Percentiles rank a stretch among this genome's conserved stretches.
phyloP scores from a whole-genome alignment of 2,329 filamentous ascomycete species.

The Aureobasidium pullulans region DNA sequence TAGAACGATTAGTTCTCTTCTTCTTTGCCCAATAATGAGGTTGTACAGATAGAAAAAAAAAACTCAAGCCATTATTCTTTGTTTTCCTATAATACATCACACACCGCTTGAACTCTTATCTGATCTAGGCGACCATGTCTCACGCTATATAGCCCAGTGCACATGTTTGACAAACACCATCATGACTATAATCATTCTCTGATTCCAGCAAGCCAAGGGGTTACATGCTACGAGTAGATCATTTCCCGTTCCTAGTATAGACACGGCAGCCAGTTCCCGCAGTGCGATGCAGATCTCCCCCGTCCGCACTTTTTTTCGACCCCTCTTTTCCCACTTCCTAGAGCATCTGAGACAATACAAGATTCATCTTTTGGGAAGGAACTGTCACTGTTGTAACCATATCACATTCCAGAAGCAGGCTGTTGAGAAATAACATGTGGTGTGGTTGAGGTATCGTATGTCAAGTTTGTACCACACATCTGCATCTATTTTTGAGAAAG shows the following conservation, averaged over 20 bases:
- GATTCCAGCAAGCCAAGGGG: not conserved
- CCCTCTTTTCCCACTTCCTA: not conserved
- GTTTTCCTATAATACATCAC: not conserved
- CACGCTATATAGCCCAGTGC: not conserved
- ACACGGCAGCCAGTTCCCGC: not conserved
- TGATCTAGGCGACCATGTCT: not conserved
- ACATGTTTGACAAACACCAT: not conserved
- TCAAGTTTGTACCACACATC: not conserved
- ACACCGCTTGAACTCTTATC: not conserved
- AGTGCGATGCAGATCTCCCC: not conserved
- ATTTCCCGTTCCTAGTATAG: not conserved
- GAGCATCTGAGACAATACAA: not conserved
- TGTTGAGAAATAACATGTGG: not conserved
- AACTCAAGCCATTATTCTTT: not conserved
- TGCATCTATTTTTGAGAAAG: constrained; percentile 3
- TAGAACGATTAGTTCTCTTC: constrained; percentile 37
- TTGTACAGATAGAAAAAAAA: constrained; percentile 12
- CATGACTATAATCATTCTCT: not conserved
- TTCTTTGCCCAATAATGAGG: not conserved
- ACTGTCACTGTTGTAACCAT: not conserved
- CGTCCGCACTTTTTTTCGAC: not conserved
- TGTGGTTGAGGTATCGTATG: not conserved
- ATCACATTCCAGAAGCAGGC: not conserved
- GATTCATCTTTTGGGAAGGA: not conserved
- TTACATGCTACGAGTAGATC: not conserved